Evolutionary conservation across 441 rosid genomes (phyloP), one percentile per base, ranked within the genome.

Genomic region (Corymbia citriodora): DNA sequence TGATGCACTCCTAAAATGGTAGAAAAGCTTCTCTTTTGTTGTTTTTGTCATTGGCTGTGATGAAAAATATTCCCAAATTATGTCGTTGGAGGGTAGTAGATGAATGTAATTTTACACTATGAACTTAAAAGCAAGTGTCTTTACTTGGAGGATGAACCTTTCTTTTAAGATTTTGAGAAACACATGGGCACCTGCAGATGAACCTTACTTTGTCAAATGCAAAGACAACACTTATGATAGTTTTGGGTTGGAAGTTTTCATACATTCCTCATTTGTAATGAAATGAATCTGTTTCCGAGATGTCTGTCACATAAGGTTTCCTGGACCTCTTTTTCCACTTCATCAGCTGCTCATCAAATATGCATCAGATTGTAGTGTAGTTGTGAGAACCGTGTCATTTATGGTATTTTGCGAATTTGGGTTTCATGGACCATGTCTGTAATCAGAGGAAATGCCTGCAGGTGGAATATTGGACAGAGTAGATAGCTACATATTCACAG

Each of bases 401-500:
- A 45, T 23, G 52, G n/a, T 79, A 79, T 79, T 79, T 79, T 79
- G 85, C 10, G 1, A 21, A 79, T 23, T 79, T 45, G n/a, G n/a
- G 52, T 45, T 79, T 45, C n/a, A 13, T 79, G 50, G 29, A 79
- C n/a, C 23, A 21, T 40, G 53, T 79, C 53, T 48, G 18, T 40
- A 79, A 79, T 23, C 61, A 29, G 55, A 54, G 52, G 31, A 70
- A 81, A 54, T 65, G 85, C 48, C 50, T 90, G 89, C 94, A 97
- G 99, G 99, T 87, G 99, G 99, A 74, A 95, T 98, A 90, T 92
- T 98, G 88, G 99, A 98, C 92, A 95, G 99, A 91, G 97, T 95
- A 81, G 99, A 97, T 93, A 98, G 99, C 90, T 98, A 96, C 93
- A 95, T 97, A 72, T 97, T 98, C 96, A 98, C 99, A 0, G 99